phyloP scores from a whole-genome alignment of 768 basidiomycete genomes.

The Hericium erinaceus region DNA sequence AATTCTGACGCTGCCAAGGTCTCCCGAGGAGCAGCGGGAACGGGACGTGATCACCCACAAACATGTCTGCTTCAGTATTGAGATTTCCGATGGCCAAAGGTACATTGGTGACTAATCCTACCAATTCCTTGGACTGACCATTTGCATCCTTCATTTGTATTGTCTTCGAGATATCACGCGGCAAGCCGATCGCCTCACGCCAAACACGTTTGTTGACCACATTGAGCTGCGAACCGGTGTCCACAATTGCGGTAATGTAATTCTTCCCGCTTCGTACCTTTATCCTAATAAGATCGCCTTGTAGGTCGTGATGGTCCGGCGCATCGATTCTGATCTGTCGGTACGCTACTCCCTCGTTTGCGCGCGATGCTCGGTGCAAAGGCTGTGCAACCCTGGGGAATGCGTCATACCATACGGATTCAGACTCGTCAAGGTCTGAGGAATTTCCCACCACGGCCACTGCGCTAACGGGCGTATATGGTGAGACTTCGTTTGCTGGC shows the following conservation, averaged over 20 bases:
- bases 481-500: neutral
- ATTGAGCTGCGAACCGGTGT: too few species aligned
- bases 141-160: constrained; percentile 20
- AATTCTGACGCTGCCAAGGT: constrained; percentile 10
- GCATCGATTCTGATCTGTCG: neutral
- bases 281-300: neutral
- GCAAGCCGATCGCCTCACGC: neutral
- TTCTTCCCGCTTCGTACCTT: neutral
- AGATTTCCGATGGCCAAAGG: constrained; percentile 17
- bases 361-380: neutral
- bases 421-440: neutral
- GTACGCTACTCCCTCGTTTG: neutral
- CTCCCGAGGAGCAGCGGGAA: too few species aligned
- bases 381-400: neutral
- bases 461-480: neutral
- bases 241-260: too few species aligned
- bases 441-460: neutral
- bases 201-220: neutral
- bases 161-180: neutral
- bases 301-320: too few species aligned
- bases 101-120: constrained; percentile 17
- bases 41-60: too few species aligned
- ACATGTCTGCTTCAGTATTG: too few species aligned
- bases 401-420: neutral
- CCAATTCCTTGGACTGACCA: constrained; percentile 16